These are phyloP conservation scores for Cercospora zeae-maydis DNA, from an alignment of 2,329 filamentous ascomycete genomes.

Conservation along the genomic window DNA sequence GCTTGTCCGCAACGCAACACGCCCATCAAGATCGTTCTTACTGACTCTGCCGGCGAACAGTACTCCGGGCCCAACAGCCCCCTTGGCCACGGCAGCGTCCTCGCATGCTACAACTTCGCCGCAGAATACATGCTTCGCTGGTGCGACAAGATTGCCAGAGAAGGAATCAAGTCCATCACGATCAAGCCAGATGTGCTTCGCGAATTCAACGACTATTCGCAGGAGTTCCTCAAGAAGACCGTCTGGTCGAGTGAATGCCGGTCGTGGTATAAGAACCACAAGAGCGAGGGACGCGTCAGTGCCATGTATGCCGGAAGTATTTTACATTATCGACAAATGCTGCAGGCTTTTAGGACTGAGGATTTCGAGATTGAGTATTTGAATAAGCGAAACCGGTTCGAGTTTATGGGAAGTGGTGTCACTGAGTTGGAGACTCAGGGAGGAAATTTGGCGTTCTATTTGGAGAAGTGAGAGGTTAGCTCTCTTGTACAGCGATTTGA, in stretches of 20 bases:
- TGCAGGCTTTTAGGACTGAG: constrained; percentile 14
- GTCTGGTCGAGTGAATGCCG: constrained; percentile 51
- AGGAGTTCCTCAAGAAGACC: constrained; percentile 49
- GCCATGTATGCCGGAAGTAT: constrained; percentile 21
- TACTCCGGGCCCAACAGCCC: constrained; percentile 18
- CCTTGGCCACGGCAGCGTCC: constrained; percentile 13
- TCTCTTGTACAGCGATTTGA: too few species aligned
- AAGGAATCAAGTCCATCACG: constrained; percentile 38
- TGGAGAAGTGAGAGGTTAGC: constrained; percentile 31
- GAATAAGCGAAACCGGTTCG: constrained; percentile 15
- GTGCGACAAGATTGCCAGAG: constrained; percentile 17
- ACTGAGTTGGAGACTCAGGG: constrained; percentile 12
- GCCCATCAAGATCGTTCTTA: neutral
- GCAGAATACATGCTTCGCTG: constrained; percentile 19
- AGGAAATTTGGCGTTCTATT: constrained; percentile 14
- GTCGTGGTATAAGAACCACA: constrained; percentile 53
- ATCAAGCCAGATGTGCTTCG: constrained; percentile 45
- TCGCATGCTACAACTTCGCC: constrained; percentile 8
- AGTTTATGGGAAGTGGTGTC: constrained; percentile 14
- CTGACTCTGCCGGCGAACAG: neutral
- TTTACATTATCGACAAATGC: constrained; percentile 14
- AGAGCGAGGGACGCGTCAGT: constrained; percentile 36
- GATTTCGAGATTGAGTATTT: constrained; percentile 15
- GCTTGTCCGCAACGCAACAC: neutral
- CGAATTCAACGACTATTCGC: constrained; percentile 49